Conservation (phyloP, 1,139 yeast species). For the Arxiozyma bovina region DNA sequence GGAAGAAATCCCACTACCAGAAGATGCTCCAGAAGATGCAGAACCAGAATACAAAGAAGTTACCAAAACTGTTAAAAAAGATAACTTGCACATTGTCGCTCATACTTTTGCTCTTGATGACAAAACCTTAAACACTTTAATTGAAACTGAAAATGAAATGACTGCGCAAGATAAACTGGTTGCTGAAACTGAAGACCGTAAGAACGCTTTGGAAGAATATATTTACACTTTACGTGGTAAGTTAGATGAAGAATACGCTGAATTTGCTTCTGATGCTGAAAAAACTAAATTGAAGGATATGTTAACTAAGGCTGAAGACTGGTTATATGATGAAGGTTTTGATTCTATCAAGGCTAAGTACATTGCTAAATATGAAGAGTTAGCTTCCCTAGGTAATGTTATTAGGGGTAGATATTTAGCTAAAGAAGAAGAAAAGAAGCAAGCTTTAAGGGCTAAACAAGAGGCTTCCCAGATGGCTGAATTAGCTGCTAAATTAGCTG, state of each 20-base stretch:
- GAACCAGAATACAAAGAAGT: slow-evolving; percentile 88
- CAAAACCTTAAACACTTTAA: slow-evolving; percentile 45
- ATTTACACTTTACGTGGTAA: slow-evolving; percentile 96
- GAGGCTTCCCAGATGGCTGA: slow-evolving; percentile 83
- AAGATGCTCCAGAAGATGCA: slow-evolving; percentile 50
- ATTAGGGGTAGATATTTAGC: slow-evolving; percentile 92
- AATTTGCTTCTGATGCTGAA: slow-evolving; percentile 85
- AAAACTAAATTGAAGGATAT: slow-evolving; percentile 66
- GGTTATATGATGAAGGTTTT: slow-evolving; percentile 97
- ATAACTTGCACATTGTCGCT: slow-evolving; percentile 54
- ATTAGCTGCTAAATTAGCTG: slow-evolving; percentile 86
- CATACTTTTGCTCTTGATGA: slow-evolving; percentile 61
- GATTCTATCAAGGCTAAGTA: slow-evolving; percentile 94
- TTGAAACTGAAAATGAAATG: slow-evolving; percentile 80
- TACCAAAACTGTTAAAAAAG: slow-evolving; percentile 90
- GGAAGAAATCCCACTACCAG: slow-evolving; percentile 61
- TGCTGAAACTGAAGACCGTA: slow-evolving; percentile 97
- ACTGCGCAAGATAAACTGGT: slow-evolving; percentile 88
- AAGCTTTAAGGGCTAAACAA: slow-evolving; percentile 75
- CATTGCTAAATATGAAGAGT: slow-evolving; percentile 96
- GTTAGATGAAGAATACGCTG: slow-evolving; percentile 83
- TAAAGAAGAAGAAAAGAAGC: slow-evolving; percentile 92
- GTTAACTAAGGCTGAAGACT: slow-evolving; percentile 85
- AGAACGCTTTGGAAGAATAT: slow-evolving; percentile 97
- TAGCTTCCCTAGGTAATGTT: slow-evolving; percentile 88